Base-by-base conservation (phyloP, 345 rosid genomes). In the Eutrema japonicum region DNA sequence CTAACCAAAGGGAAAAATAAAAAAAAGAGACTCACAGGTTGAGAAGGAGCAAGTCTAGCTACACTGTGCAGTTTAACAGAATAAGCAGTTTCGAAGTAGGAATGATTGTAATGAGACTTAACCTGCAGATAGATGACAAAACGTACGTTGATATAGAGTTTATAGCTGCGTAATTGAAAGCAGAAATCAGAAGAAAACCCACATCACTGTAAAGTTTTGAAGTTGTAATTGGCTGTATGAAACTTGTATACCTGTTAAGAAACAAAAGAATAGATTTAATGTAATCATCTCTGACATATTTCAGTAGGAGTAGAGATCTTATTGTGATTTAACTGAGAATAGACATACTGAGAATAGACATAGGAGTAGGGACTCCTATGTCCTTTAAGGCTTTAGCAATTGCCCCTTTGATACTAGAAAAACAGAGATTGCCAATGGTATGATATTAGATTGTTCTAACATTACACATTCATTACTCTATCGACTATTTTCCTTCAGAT, bases 331-430 rank as follows among this genome's bases (percentile, higher is more conserved):
- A 51, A 51, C 8, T 10, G 33, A 51, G 5, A 26, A 51, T 26
- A 26, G 5, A 51, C n/a, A 11, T 51, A n/a, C n/a, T n/a, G n/a
- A n/a, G n/a, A n/a, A n/a, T n/a, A n/a, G n/a, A n/a, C n/a, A n/a
- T n/a, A n/a, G n/a, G n/a, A n/a, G 89, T 83, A 36, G 90, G 82
- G 66, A 88, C 87, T 78, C 87, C n/a, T n/a, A n/a, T 87, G 43
- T 87, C 98, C 76, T 77, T 50, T 74, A 93, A 87, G 37, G 96
- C 96, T 80, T 89, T 85, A 80, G 73, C 66, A 45, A 93, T 79
- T 29, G 96, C 98, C 63, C 63, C 83, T 82, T 85, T 86, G 85
- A 69, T 90, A 93, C 96, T 93, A 72, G 29, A 72, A 77, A 82
- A 66, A 75, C 12, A 79, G 51, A 75, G 69, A 66, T 40, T 71